A percentile compares a stretch with the other conserved stretches of the same genome.
Evolutionary conservation across 2,329 filamentous ascomycete species (phyloP).

Genomic region (Helotiales sp.): DNA sequence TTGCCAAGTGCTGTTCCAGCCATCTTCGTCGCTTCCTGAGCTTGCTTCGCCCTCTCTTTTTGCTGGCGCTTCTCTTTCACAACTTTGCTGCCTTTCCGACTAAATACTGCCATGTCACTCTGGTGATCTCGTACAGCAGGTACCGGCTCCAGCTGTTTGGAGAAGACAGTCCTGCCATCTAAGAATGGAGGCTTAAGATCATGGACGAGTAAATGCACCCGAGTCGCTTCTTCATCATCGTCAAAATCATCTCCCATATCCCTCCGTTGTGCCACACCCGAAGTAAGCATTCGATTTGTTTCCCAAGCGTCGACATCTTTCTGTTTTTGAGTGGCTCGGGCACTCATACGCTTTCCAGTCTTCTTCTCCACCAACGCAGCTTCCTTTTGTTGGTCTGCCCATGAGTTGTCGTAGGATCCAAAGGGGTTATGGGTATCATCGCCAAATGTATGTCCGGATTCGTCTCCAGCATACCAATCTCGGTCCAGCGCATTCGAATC

Average conservation of each 20-base stretch:
- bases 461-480: conserved; percentile 91
- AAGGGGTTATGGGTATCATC: conserved; percentile 95
- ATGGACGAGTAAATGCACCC: conserved; percentile 89
- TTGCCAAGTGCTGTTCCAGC: conserved; percentile 92
- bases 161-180: conserved; percentile 93
- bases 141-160: conserved; percentile 93
- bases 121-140: conserved; percentile 90
- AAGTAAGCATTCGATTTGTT: conserved; percentile 96
- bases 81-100: conserved; percentile 89
- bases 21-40: conserved; percentile 90
- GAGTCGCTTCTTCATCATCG: conserved; percentile 85
- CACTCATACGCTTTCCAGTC: conserved; percentile 68
- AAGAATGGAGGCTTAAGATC: conserved; percentile 92
- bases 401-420: conserved; percentile 69
- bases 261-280: conserved; percentile 87
- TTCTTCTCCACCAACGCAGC: conserved; percentile 78
- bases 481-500: conserved; percentile 78
- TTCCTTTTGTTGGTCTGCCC: conserved; percentile 72
- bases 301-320: conserved; percentile 98
- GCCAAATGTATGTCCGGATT: conserved; percentile 80
- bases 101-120: conserved; percentile 99
- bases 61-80: conserved; percentile 91
- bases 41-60: conserved; percentile 89
- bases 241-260: conserved; percentile 81
- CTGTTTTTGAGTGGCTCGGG: conserved; percentile 79